Evolutionary conservation across 1,139 yeast species (phyloP).

Genomic region (Protomyces pachydermus): DNA sequence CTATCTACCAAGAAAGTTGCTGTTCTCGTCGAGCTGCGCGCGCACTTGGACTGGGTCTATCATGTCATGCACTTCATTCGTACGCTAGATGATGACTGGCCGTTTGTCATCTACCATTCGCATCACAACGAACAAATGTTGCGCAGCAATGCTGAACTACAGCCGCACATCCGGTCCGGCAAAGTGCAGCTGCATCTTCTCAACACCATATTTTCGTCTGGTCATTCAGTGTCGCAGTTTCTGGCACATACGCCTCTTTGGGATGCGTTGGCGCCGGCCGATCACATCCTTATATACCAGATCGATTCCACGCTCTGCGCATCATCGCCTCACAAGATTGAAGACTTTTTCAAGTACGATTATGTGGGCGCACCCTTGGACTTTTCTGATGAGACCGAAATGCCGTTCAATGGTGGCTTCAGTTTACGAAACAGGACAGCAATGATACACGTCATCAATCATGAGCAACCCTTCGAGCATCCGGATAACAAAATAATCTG

Average conservation of each 20-base stretch:
- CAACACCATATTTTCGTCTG: not conserved
- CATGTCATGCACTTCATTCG: slow-evolving; percentile 6
- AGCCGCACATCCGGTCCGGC: not conserved
- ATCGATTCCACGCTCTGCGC: slow-evolving; percentile 12
- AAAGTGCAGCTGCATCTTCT: slow-evolving; percentile 2
- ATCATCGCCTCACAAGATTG: not conserved
- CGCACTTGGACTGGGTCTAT: slow-evolving; percentile 1
- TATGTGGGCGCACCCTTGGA: slow-evolving; percentile 19
- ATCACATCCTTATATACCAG: slow-evolving; percentile 12
- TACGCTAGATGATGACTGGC: slow-evolving; percentile 14
- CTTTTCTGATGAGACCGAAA: not conserved
- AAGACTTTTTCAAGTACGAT: slow-evolving; percentile 17
- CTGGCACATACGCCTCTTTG: slow-evolving; percentile 1
- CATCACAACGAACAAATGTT: slow-evolving; percentile 1
- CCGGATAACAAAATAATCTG: not conserved
- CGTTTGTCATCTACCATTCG: slow-evolving; percentile 14
- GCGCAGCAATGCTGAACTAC: not conserved
- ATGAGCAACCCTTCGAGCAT: not conserved
- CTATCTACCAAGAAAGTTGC: slow-evolving; percentile 8
- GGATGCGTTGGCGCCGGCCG: slow-evolving; percentile 21
- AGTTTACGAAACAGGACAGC: slow-evolving; percentile 5
- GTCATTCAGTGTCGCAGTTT: not conserved
- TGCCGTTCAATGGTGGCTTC: slow-evolving; percentile 6
- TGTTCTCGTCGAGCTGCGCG: slow-evolving; percentile 5
- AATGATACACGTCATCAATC: slow-evolving; percentile 8